phyloP scores from a whole-genome alignment of 805 yeast genomes.

The Yarrowia osloensis region DNA sequence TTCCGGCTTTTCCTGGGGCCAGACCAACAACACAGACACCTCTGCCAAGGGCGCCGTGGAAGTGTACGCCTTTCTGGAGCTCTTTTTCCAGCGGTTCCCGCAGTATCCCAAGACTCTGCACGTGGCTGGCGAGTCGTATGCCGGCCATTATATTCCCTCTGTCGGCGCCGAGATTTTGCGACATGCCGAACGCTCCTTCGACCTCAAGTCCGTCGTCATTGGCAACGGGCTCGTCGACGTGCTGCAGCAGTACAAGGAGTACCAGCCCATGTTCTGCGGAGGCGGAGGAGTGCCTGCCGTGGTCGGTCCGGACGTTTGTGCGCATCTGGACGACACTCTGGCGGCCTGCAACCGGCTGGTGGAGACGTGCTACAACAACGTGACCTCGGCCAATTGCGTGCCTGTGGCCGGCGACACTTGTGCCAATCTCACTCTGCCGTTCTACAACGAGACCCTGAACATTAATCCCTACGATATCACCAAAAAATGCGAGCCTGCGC shows the following conservation, averaged over 20 bases:
- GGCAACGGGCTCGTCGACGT: slow-evolving; percentile 89
- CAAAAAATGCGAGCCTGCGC: slow-evolving; percentile 12
- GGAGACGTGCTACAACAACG: not conserved
- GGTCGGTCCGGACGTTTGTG: slow-evolving; percentile 78
- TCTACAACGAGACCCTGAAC: slow-evolving; percentile 25
- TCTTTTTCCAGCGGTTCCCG: slow-evolving; percentile 67
- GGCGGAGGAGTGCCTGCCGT: slow-evolving; percentile 68
- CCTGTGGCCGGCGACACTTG: not conserved
- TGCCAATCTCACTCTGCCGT: not conserved
- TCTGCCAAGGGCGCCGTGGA: slow-evolving; percentile 79
- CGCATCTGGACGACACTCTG: slow-evolving; percentile 34
- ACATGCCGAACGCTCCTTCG: slow-evolving; percentile 55
- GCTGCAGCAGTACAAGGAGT: slow-evolving; percentile 69
- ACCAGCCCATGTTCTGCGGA: slow-evolving; percentile 92
- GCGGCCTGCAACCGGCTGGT: not conserved
- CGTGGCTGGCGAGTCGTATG: slow-evolving; percentile 82
- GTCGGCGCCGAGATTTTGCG: slow-evolving; percentile 73
- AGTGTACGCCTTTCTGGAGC: slow-evolving; percentile 69
- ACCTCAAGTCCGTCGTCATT: slow-evolving; percentile 74
- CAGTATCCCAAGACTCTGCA: slow-evolving; percentile 53
- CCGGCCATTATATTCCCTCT: slow-evolving; percentile 80
- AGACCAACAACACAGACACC: slow-evolving; percentile 48
- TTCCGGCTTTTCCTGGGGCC: slow-evolving; percentile 64
- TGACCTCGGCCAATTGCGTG: not conserved
- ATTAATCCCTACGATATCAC: slow-evolving; percentile 21